phyloP scores from a whole-genome alignment of 2,329 filamentous ascomycete genomes.

The Phaeosphaeriaceae sp. region DNA sequence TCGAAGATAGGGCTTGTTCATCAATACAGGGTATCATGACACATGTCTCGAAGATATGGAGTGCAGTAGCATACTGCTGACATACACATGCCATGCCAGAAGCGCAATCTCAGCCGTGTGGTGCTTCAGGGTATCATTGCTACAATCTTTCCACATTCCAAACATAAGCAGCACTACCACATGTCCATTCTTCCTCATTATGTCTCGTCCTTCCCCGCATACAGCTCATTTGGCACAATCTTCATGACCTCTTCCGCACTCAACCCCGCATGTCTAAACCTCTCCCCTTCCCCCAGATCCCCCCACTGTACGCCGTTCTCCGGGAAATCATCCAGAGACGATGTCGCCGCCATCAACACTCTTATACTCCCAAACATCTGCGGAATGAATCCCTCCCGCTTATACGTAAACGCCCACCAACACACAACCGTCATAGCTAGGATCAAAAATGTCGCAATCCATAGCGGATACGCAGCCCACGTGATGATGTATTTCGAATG shows the following conservation, averaged over 20 bases:
- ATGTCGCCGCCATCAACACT: constrained; percentile 35
- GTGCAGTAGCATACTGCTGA: not conserved
- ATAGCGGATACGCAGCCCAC: constrained; percentile 34
- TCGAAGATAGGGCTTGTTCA: not conserved
- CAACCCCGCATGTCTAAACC: constrained; percentile 38
- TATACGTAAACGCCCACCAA: constrained; percentile 42
- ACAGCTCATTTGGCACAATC: constrained; percentile 38
- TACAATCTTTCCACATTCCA: too few species aligned
- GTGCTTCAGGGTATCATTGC: too few species aligned
- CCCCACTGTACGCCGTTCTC: constrained; percentile 33
- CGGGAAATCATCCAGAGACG: constrained; percentile 36
- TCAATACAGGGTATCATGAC: not conserved
- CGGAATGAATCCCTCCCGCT: constrained; percentile 40
- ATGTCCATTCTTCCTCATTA: not conserved
- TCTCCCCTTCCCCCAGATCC: constrained; percentile 27
- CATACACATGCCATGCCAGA: too few species aligned
- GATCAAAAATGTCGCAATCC: constrained; percentile 34
- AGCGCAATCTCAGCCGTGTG: too few species aligned
- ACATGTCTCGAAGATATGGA: not conserved
- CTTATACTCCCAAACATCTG: constrained; percentile 45
- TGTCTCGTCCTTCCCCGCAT: constrained; percentile 22
- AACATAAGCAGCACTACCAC: not conserved
- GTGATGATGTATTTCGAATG: constrained; percentile 36
- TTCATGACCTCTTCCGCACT: constrained; percentile 29
- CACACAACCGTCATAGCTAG: constrained; percentile 39